Conservation (phyloP, 176 grass and related monocot genomes). For the Metroxylon sagu region DNA sequence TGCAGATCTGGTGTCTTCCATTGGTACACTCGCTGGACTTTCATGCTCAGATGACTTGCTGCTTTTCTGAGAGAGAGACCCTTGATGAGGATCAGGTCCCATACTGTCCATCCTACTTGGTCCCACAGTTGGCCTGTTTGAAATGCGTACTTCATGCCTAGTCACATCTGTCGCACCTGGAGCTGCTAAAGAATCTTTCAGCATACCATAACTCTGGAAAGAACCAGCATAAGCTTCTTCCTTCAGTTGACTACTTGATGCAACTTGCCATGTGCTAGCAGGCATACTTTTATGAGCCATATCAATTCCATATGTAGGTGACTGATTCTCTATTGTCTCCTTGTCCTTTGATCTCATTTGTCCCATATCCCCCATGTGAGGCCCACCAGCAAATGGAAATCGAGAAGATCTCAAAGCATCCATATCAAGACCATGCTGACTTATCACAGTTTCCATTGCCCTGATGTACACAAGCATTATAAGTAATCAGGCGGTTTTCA, state of each 20-base stretch:
- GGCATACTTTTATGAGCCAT: slow-evolving; percentile 40
- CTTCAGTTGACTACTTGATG: slow-evolving; percentile 44
- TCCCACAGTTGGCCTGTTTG: slow-evolving; percentile 25
- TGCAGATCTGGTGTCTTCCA: slow-evolving; percentile 83
- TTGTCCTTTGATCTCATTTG: slow-evolving; percentile 60
- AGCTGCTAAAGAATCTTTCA: slow-evolving; percentile 26
- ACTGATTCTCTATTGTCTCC: slow-evolving; percentile 44
- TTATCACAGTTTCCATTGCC: slow-evolving; percentile 97
- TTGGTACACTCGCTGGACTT: slow-evolving; percentile 65
- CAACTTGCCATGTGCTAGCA: slow-evolving; percentile 55
- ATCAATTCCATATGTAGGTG: slow-evolving; percentile 45
- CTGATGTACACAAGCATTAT: slow-evolving; percentile 21
- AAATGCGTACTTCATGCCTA: slow-evolving; percentile 33
- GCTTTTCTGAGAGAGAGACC: slow-evolving; percentile 59
- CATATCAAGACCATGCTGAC: slow-evolving; percentile 91
- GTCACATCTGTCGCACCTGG: slow-evolving; percentile 41
- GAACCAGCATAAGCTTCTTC: slow-evolving; percentile 23
- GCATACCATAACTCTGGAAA: slow-evolving; percentile 13
- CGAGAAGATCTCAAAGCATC: slow-evolving; percentile 59
- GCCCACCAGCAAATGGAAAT: slow-evolving; percentile 56
- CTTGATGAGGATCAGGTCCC: slow-evolving; percentile 56
- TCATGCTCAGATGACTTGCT: slow-evolving; percentile 57
- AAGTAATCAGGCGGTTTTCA: too few relatives aligned
- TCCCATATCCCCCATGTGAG: slow-evolving; percentile 50
- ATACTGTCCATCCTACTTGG: slow-evolving; percentile 40